Conservation (phyloP, 2,329 filamentous ascomycete species). For the Ascochyta rabiei region DNA sequence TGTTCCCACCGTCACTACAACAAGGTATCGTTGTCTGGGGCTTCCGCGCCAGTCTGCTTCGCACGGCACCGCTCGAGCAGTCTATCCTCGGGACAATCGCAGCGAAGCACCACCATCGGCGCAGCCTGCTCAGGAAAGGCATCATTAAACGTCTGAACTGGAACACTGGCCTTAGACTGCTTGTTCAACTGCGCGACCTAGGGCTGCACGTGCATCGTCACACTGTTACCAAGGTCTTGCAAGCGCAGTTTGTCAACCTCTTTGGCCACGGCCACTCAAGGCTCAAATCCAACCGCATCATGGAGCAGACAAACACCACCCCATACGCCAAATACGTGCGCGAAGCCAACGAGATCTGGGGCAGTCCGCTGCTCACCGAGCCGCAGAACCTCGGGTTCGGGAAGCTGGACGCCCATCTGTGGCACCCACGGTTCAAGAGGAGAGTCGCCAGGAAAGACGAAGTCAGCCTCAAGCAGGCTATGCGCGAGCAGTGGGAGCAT, state of each 20-base stretch:
- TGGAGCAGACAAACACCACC: conserved; percentile 29
- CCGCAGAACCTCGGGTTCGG: conserved; percentile 18
- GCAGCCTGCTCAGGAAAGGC: conserved; percentile 21
- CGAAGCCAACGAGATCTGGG: conserved; percentile 40
- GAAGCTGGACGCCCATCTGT: not conserved
- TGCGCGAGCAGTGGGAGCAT: conserved; percentile 1
- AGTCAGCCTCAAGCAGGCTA: not conserved
- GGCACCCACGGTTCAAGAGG: conserved; percentile 9
- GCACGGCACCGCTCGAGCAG: conserved; percentile 33
- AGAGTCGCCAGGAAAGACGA: not conserved
- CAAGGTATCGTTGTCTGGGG: conserved; percentile 45
- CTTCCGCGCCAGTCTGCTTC: conserved; percentile 37
- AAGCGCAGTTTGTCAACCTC: conserved; percentile 36
- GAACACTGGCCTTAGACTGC: conserved; percentile 34
- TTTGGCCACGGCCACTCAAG: conserved; percentile 34
- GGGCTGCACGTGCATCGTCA: conserved; percentile 33
- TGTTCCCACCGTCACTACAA: conserved; percentile 34
- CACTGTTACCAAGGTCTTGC: conserved; percentile 36
- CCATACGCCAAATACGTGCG: conserved; percentile 32
- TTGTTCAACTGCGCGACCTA: conserved; percentile 38
- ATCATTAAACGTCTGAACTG: conserved; percentile 31
- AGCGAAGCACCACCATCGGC: conserved; percentile 35
- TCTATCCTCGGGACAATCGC: conserved; percentile 23
- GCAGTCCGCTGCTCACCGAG: conserved; percentile 29
- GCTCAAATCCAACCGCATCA: conserved; percentile 32